Evolutionary conservation across 2,329 filamentous ascomycete species (phyloP), one percentile per base, ranked within the genome.

Genomic region (Hypocreales sp.): DNA sequence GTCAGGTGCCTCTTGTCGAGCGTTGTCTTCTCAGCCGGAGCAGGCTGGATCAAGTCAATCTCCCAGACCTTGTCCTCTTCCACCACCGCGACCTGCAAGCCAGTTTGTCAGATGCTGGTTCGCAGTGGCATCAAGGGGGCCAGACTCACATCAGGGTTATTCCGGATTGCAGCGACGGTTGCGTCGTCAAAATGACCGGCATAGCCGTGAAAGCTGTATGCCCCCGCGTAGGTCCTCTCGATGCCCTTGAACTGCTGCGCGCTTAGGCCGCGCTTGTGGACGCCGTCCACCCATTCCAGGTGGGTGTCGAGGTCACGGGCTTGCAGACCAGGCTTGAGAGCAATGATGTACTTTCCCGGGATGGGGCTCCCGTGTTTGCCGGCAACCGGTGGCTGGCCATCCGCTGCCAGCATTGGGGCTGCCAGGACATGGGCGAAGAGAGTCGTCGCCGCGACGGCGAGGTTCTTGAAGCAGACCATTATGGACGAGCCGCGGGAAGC

Each of bases 301-400:
- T 72, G 62, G 24, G 51, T 48, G 21, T 55, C 46, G 36, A 73
- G 53, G 19, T 51, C 53, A 4, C 53, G 51, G 12, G 55, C 44
- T 26, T 48, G 49, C 36, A 56, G 54, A 28, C 56, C 59, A 35
- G 53, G 51, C 48, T 73, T 68, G 49, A 73, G 72, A 26, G 74
- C 67, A 20, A 76, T 60, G 38, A 76, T 72, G 50, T 71, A 77
- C 29, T 58, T 60, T 38, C 47, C 50, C 25, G 51, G 40, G 24
- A 57, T 37, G 28, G 53, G 30, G 18, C 38, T 24, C 21, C 36
- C 31, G n/a, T 24, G 15, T n/a, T 32, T 12, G 19, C 25, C 10
- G 5, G 4, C n/a, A 9, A 15, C 20, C 20, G 24, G 21, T 10
- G 27, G 7, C 8, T 35, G 27, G 27, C 32, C 35, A 15, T 31